Base-by-base conservation (phyloP, 192 early-diverging fungal species). In the Funneliformis geosporum region DNA sequence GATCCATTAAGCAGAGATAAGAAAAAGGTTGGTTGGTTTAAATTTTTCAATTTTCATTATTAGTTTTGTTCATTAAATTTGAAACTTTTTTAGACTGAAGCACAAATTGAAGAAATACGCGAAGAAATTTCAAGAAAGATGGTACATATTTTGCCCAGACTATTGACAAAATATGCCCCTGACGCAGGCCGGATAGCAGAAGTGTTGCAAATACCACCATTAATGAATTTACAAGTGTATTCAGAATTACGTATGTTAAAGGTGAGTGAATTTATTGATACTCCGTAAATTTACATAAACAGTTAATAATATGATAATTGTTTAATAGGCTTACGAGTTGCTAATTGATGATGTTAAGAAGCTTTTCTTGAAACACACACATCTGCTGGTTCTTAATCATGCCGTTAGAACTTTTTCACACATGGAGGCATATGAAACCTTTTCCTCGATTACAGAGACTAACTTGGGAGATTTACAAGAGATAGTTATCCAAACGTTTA, bases 211-310 rank as follows among this genome's bases (percentile, higher is more conserved):
- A 82, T 88, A 14, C 86, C 86, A 23, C 83, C 80, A 10, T 69
- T 88, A 10, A 84, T 90, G 69, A 86, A 86, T 44, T 42, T 90
- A 69, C 80, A 80, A 7, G 81, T 86, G 2, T 90, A 90, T 67
- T 50, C 82, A 10, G 87, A 88, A 25, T 68, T 88, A 47, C 85
- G 86, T 9, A 83, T 85, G 80, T 47, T 79, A 73, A 72, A 83
- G 18, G 88, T 88, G 80, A 77, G 80, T 74, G 10, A 11, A 0
- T n/a, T 40, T 5, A 61, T n/a, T 67, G 43, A 39, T 8, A 1
- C 23, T 42, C 28, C 8, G 11, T 44, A 42, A 44, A 9, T 65
- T 21, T 50, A 55, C 42, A 9, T 21, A 27, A 16, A 59, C 8
- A 23, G n/a, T 27, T 12, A 65, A 28, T 65, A 10, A 33, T 28